phyloP scores from a whole-genome alignment of 2,329 filamentous ascomycete species.

The Orbilia blumenaviensis region DNA sequence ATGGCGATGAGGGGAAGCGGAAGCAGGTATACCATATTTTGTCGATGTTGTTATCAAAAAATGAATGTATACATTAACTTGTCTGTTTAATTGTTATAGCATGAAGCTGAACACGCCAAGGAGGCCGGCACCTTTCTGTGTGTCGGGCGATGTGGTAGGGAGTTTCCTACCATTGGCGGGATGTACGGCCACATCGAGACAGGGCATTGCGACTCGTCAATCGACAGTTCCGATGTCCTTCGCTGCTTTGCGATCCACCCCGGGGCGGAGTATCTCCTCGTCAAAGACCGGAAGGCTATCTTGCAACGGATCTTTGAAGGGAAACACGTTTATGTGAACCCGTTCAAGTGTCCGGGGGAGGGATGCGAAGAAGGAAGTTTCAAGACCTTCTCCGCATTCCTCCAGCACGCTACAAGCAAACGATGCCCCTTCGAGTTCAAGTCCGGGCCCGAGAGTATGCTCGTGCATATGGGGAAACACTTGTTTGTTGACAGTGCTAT shows the following conservation, averaged over 20 bases:
- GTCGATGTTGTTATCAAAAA: neutral
- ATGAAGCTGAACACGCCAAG: conserved; percentile 15
- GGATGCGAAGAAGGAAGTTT: conserved; percentile 23
- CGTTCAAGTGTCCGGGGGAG: conserved; percentile 26
- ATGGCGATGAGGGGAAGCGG: neutral
- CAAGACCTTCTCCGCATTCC: conserved; percentile 31
- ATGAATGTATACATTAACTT: neutral
- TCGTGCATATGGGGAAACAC: conserved; percentile 29
- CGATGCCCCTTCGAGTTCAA: conserved; percentile 25
- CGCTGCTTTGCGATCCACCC: conserved; percentile 33
- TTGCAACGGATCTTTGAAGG: conserved; percentile 31
- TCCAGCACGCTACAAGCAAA: conserved; percentile 14
- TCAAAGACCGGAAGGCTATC: conserved; percentile 28
- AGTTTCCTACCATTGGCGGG: conserved; percentile 20
- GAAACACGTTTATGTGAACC: neutral
- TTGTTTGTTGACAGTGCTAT: conserved; percentile 30
- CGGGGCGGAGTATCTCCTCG: conserved; percentile 17
- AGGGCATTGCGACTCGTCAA: conserved; percentile 29
- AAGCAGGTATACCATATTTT: conserved; percentile 21
- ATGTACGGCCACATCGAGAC: conserved; percentile 40
- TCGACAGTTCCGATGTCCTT: conserved; percentile 18
- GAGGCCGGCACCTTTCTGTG: neutral
- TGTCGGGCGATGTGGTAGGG: conserved; percentile 26
- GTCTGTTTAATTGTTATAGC: neutral
- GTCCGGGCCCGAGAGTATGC: conserved; percentile 23